Evolutionary conservation across 306 rosid species (phyloP).

Genomic region (Ochetophila trinervis): DNA sequence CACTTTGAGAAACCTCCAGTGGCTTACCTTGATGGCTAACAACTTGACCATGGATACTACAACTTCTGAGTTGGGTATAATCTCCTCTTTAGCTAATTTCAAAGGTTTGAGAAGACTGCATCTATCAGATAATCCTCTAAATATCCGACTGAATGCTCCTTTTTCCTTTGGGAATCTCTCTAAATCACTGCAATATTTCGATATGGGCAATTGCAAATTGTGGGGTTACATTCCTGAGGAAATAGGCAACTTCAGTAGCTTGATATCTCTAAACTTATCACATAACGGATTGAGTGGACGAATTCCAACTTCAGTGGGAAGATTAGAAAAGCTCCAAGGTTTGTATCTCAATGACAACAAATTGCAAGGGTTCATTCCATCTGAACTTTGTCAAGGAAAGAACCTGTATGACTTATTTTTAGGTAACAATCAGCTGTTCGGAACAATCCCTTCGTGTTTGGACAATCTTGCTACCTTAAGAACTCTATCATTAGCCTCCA

Average conservation of each 20-base stretch:
- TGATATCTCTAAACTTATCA: not conserved
- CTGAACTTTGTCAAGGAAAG: constrained; percentile 24
- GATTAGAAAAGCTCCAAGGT: constrained; percentile 27
- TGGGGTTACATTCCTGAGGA: constrained; percentile 31
- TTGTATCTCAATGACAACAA: constrained; percentile 16
- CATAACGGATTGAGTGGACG: constrained; percentile 23
- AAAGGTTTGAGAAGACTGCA: too few relatives aligned
- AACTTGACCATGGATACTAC: constrained; percentile 11
- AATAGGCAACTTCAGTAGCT: constrained; percentile 27
- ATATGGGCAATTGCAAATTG: constrained; percentile 6
- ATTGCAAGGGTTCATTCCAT: constrained; percentile 24
- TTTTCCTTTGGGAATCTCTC: too few relatives aligned
- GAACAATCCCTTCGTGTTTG: too few relatives aligned
- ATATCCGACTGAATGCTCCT: too few relatives aligned
- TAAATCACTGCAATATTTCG: too few relatives aligned
- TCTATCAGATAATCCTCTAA: too few relatives aligned
- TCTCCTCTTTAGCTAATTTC: too few relatives aligned
- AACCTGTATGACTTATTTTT: constrained; percentile 15
- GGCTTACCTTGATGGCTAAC: not conserved
- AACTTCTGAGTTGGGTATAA: not conserved
- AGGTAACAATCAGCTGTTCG: constrained; percentile 21
- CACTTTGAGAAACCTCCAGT: not conserved
- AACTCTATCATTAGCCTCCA: too few relatives aligned
- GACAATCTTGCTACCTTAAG: too few relatives aligned
- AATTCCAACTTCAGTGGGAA: constrained; percentile 26